phyloP scores from a whole-genome alignment of 2,329 filamentous ascomycete genomes.

The Ophiostoma montium region DNA sequence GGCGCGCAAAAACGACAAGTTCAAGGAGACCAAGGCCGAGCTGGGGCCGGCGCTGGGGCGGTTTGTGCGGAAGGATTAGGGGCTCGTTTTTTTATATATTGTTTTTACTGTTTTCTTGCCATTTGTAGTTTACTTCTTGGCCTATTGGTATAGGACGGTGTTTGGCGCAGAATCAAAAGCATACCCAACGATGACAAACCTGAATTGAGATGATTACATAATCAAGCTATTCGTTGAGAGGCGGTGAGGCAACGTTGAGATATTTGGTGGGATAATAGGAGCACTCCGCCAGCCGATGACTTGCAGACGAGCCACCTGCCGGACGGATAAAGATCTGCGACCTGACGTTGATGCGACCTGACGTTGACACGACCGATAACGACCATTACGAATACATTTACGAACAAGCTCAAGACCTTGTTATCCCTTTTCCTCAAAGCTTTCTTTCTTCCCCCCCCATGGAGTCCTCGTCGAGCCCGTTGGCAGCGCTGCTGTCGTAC shows the following conservation, averaged over 20 bases:
- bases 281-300: background rate
- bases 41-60: constrained; percentile 75
- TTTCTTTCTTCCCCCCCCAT: background rate
- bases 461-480: background rate
- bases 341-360: too few species aligned
- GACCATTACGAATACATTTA: too few species aligned
- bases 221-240: background rate
- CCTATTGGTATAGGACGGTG: background rate
- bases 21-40: constrained; percentile 51
- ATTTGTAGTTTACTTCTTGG: background rate
- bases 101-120: background rate
- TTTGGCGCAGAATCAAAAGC: background rate
- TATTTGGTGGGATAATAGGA: background rate
- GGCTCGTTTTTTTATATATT: background rate
- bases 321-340: background rate
- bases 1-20: constrained; percentile 49
- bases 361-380: too few species aligned
- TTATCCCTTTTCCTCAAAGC: background rate
- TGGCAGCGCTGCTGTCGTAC: background rate
- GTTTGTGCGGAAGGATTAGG: constrained; percentile 61
- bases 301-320: background rate
- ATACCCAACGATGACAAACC: background rate
- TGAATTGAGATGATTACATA: background rate
- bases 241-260: background rate
- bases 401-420: too few species aligned